Base-by-base conservation (phyloP, 805 yeast species). In the Spathaspora girioi region DNA sequence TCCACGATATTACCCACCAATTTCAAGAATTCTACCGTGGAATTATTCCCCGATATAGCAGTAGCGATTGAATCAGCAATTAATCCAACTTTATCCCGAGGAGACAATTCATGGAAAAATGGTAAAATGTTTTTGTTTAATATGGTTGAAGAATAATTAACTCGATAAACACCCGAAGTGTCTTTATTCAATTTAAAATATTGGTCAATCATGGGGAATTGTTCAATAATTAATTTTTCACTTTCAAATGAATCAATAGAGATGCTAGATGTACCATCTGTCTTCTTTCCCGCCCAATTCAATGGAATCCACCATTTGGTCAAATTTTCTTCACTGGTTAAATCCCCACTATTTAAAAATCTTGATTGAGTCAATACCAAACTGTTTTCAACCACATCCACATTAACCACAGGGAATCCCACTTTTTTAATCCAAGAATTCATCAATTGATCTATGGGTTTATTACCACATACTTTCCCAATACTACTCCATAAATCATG, bases 331-430 rank as follows among this genome's bases (percentile, higher is more conserved):
- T 77, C 84, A 5, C 76, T 71, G 43, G 65, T 68, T 35, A 76
- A 80, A 61, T 84, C 90, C 35, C 88, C 90, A 31, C 84, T 75
- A 40, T 77, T 71, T 56, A 87, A 69, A 66, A 83, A 87, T 55
- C 93, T 75, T 53, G 79, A 68, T 70, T 87, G 93, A 20, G 63
- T 64, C 31, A 84, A 63, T 15, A 64, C 62, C 55, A 84, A 66
- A 18, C 62, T 56, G 2, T 61, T 60, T 11, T 65, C 72, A 5
- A 67, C 64, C 50, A 73, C 68, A 8, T 62, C 64, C 14, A 84
- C 91, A 41, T 75, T 69, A 27, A 89, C 58, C 27, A 86, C 73
- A 3, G 96, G 96, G 69, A 73, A 88, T 5, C 96, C 96, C 47
- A 85, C 79, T 54, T 82, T 77, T 49, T 78, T 75, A 56, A 87